Conservation (phyloP, 176 grass and related monocot species). For the Zea luxurians region DNA sequence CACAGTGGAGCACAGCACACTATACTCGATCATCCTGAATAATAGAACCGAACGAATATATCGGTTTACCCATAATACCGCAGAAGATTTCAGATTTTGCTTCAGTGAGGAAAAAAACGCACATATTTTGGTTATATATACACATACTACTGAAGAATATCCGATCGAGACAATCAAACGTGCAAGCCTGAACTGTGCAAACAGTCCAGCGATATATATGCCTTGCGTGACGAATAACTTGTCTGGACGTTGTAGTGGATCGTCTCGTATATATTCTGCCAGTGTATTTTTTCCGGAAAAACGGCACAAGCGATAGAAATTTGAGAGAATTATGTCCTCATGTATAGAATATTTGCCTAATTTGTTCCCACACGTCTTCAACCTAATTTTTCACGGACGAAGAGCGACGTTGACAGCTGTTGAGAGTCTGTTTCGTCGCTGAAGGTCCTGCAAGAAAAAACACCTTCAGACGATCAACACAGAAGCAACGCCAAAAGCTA, state of each 20-base stretch:
- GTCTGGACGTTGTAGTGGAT: not conserved
- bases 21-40: not conserved
- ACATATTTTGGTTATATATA: not conserved
- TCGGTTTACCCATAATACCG: constrained; percentile 2
- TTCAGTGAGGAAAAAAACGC: not conserved
- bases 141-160: not conserved
- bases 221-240: constrained; percentile 32
- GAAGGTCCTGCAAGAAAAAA: too few species aligned
- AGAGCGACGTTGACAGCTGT: not conserved
- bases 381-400: not conserved
- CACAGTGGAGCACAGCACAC: not conserved
- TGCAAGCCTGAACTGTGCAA: constrained; percentile 20
- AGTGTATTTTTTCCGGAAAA: not conserved
- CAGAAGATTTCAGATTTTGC: constrained; percentile 7
- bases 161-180: not conserved
- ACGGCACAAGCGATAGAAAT: not conserved
- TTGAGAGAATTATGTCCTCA: not conserved
- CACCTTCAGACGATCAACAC: too few species aligned
- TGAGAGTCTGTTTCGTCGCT: too few species aligned
- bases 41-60: constrained; percentile 19
- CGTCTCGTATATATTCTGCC: not conserved
- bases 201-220: not conserved
- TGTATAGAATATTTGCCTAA: not conserved
- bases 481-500: too few species aligned
- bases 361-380: not conserved